A percentile compares a stretch with the other conserved stretches of the same genome.
Conservation (phyloP, 371 early-diverging fungal genomes). For the Lichtheimia hyalospora region DNA sequence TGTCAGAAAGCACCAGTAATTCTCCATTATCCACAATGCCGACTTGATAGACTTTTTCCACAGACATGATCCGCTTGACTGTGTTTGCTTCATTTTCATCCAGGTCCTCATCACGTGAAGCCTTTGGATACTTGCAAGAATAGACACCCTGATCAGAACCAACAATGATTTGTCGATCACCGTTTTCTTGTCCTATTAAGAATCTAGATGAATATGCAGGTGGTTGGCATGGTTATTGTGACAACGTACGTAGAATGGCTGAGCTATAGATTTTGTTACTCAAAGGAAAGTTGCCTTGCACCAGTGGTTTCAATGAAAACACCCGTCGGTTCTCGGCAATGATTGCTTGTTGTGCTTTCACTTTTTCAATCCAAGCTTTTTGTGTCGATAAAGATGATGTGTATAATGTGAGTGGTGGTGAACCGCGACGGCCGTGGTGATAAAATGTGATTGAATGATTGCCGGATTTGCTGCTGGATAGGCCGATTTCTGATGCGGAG, state of each 20-base stretch:
- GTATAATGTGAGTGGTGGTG: constrained; percentile 66
- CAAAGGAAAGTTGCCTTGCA: constrained; percentile 11
- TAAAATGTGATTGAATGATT: constrained; percentile 70
- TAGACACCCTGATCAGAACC: constrained; percentile 43
- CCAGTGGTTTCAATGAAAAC: constrained; percentile 49
- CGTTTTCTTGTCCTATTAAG: constrained; percentile 5
- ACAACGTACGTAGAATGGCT: constrained; percentile 8
- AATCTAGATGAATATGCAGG: not conserved
- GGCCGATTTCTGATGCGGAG: constrained; percentile 39
- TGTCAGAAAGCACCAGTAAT: constrained; percentile 72
- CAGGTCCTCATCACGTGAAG: not conserved
- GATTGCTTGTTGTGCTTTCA: constrained; percentile 59
- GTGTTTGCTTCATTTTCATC: constrained; percentile 1
- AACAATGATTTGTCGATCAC: constrained; percentile 15
- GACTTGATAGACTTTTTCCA: constrained; percentile 81
- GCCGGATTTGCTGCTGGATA: constrained; percentile 71
- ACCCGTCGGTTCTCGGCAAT: constrained; percentile 23
- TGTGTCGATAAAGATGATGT: constrained; percentile 72
- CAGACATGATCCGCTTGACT: constrained; percentile 54
- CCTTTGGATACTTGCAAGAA: constrained; percentile 6
- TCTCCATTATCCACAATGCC: constrained; percentile 74
- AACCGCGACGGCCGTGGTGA: constrained; percentile 75
- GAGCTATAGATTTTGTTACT: constrained; percentile 22
- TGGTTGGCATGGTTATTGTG: not conserved
- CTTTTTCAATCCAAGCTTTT: constrained; percentile 80